Evolutionary conservation across 169 alveolate genomes (phyloP).

Genomic region (Ichthyophthirius multifiliis): DNA sequence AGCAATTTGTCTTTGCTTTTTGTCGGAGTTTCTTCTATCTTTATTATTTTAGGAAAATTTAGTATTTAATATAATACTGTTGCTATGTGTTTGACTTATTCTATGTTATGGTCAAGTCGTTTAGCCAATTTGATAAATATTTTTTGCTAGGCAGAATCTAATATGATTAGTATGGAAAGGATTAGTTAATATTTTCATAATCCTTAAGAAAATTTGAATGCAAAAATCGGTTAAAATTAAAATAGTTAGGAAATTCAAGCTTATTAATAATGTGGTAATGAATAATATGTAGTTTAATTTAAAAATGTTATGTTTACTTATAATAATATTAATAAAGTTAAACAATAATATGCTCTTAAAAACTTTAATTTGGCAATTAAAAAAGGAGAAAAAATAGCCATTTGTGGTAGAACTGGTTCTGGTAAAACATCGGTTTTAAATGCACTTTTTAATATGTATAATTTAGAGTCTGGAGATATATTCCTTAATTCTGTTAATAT

Average conservation of each 20-base stretch:
- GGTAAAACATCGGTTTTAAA: conserved; percentile 40
- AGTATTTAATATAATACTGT: background rate
- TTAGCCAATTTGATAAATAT: background rate
- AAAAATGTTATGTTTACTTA: background rate
- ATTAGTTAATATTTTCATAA: background rate
- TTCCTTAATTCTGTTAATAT: conserved; percentile 18
- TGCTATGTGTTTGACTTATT: background rate
- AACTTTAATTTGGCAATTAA: conserved; percentile 13
- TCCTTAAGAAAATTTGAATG: background rate
- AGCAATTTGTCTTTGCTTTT: background rate
- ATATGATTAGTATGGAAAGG: background rate
- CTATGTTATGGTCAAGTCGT: background rate
- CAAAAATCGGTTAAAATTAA: background rate
- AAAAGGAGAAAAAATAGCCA: conserved; percentile 35
- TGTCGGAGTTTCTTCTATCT: background rate
- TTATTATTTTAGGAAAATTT: background rate
- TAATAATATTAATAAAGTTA: background rate
- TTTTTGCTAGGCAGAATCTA: background rate
- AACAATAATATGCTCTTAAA: conserved; percentile 11
- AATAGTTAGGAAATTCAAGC: background rate
- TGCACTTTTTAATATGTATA: conserved; percentile 21
- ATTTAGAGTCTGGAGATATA: conserved; percentile 5
- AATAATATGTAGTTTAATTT: background rate
- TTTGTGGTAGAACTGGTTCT: conserved; percentile 45
- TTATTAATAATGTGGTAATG: background rate